A percentile compares a stretch with the other conserved stretches of the same genome.
Conservation (phyloP, 164 flowering plant species). For the Tetracentron sinense region DNA sequence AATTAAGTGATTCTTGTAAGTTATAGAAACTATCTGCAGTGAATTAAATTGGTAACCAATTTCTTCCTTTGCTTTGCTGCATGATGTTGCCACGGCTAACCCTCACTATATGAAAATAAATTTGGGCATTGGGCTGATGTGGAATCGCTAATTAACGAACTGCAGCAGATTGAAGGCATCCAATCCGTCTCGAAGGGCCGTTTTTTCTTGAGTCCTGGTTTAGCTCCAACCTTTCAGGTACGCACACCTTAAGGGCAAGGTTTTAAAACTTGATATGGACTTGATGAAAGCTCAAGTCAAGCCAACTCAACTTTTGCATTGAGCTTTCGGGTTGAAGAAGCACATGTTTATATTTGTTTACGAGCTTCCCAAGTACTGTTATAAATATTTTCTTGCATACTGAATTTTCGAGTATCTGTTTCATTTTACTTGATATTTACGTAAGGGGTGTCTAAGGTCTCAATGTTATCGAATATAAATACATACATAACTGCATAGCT, state of each 20-base stretch:
- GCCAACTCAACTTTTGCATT: not conserved
- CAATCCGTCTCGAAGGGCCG: slow-evolving; percentile 80
- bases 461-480: not conserved
- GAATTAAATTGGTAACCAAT: not conserved
- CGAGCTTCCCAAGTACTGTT: not conserved
- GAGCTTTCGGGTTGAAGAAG: not conserved
- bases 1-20: not conserved
- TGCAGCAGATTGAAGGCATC: slow-evolving; percentile 63
- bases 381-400: no score
- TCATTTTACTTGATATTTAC: not conserved
- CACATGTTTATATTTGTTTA: not conserved
- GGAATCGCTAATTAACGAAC: slow-evolving; percentile 75
- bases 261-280: not conserved
- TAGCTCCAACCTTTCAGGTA: slow-evolving; percentile 97
- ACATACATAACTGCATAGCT: not conserved
- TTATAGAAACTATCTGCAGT: not conserved
- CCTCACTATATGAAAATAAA: slow-evolving; percentile 4
- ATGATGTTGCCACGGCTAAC: not conserved
- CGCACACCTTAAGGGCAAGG: no score
- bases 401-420: no score
- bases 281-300: not conserved
- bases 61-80: not conserved
- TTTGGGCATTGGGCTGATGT: slow-evolving; percentile 87
- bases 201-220: slow-evolving; percentile 80
- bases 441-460: not conserved